Evolutionary conservation across 257 asterid species (phyloP), one percentile per base, ranked within the genome.

Genomic region (Fraxinus quadrangulata): DNA sequence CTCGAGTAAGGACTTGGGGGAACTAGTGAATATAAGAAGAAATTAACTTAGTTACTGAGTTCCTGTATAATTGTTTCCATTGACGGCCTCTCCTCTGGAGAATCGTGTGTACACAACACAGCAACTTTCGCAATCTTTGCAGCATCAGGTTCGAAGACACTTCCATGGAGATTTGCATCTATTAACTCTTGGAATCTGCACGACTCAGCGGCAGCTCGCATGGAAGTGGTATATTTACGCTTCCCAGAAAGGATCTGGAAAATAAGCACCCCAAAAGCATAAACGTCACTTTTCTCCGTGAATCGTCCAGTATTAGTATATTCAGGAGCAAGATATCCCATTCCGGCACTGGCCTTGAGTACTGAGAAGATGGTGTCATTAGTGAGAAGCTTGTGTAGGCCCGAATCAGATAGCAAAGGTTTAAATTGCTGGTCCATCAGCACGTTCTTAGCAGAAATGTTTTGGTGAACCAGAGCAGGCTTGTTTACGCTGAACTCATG

Each of bases 251-350:
- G 84, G 78, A 95, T 88, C 86, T 95, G 99, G 82, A 93, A 88
- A 71, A 91, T 76, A 2, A 95, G 96, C 68, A 93, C 93, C 71
- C 98, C 98, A 66, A 92, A 93, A 3, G 99, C 99, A 69, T 89
- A 95, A 16, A 93, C 80, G 26, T 93, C 99, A 59, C 97, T 95
- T 75, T 90, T 91, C 84, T 95, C 89, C 0, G 99, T 95, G 85
- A 95, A 95, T 40, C 96, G 90, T 19, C 98, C 99, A 0, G 96
- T 95, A 68, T 81, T 91, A 0, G 90, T 84, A 87, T 93, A 95
- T 49, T 93, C 98, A 0, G 98, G 97, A n/a, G 99, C 97, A 16
- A 95, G 86, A 67, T 95, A 95, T 42, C 99, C 99, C 97, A 92
- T 90, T 33, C 97, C 98, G 6, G 98, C 97, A 40, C 97, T 90